Evolutionary conservation across 1,139 yeast genomes (phyloP), one percentile per base, ranked within the genome.

Genomic region (Nakaseomyces nivariensis): DNA sequence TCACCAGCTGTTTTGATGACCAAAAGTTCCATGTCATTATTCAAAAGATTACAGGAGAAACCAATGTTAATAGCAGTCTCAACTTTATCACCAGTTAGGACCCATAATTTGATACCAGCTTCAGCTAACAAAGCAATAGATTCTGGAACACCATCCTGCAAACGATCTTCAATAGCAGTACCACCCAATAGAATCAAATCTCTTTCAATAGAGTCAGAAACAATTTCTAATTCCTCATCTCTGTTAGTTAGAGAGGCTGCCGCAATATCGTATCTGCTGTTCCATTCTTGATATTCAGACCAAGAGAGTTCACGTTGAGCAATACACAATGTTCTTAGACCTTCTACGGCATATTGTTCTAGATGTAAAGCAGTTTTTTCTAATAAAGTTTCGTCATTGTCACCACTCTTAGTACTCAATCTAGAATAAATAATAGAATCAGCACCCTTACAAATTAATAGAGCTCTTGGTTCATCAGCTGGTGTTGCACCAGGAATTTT

Each of bases 21-120:
- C 52, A 92, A 69, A 50, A 92, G 72, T 60, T 87, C 85, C 98
- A 92, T 92, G 40, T 82, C 86, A 58, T 79, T 87, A 55, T 85
- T 88, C 55, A 92, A 74, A 56, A 92, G 72, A 61, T 92, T 92
- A 74, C 97, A 92, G 10, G 97, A 88, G 65, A 88, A 92, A 4
- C 98, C 98, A 72, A 92, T 92, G 64, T 92, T 92, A 63, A 92
- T 92, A 8, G 98, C 98, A 33, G 98, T 92, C 70, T 92, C 98
- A 46, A 92, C 94, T 70, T 90, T 86, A 69, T 92, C 98, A 68
- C 98, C 98, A 17, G 98, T 92, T 51, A 92, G 75, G 38, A 92
- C 97, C 98, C 98, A 92, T 50, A 92, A 73, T 67, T 92, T 92
- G 58, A 92, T 85, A 61, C 98, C 98, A 7, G 97, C 97, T 58